Evolutionary conservation across 148 eudicot species (phyloP).

Genomic region (Tetragonia tetragonoides): DNA sequence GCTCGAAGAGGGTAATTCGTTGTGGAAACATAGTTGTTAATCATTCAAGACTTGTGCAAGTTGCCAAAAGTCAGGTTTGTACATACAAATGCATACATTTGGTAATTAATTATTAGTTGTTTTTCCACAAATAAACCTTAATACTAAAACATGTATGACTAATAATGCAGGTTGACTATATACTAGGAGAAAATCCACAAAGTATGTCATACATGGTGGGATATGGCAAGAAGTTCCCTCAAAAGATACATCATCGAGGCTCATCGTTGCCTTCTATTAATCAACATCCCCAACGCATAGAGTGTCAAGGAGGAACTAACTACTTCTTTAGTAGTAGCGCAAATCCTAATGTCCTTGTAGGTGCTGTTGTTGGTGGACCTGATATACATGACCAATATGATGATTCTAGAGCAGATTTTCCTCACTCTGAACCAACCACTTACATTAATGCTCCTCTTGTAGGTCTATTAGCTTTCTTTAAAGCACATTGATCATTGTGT

Average conservation of each 20-base stretch:
- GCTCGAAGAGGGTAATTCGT: constrained; percentile 25
- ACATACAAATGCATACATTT: not conserved
- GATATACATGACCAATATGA: constrained; percentile 34
- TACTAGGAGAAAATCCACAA: constrained; percentile 56
- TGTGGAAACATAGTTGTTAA: constrained; percentile 35
- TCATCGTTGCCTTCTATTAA: constrained; percentile 54
- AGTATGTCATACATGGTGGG: constrained; percentile 77
- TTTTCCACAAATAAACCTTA: too few species aligned
- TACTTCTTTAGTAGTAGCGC: constrained; percentile 39
- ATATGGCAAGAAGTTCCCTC: constrained; percentile 50
- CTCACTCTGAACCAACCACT: constrained; percentile 54
- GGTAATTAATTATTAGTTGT: too few species aligned
- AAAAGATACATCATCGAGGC: constrained; percentile 57
- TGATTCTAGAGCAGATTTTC: constrained; percentile 38
- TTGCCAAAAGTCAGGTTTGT: constrained; percentile 47
- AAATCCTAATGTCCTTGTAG: constrained; percentile 49
- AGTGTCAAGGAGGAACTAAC: constrained; percentile 39
- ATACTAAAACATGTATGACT: not conserved
- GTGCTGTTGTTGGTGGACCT: constrained; percentile 73
- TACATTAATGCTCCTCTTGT: constrained; percentile 70
- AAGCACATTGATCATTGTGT: constrained; percentile 22
- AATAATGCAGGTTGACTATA: constrained; percentile 53
- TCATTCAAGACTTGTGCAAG: constrained; percentile 31
- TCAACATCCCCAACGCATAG: constrained; percentile 29
- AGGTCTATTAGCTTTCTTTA: constrained; percentile 54